Percentiles rank a stretch among this genome's conserved stretches.
Conservation (phyloP, 345 rosid species). For the Kandelia obovata region DNA sequence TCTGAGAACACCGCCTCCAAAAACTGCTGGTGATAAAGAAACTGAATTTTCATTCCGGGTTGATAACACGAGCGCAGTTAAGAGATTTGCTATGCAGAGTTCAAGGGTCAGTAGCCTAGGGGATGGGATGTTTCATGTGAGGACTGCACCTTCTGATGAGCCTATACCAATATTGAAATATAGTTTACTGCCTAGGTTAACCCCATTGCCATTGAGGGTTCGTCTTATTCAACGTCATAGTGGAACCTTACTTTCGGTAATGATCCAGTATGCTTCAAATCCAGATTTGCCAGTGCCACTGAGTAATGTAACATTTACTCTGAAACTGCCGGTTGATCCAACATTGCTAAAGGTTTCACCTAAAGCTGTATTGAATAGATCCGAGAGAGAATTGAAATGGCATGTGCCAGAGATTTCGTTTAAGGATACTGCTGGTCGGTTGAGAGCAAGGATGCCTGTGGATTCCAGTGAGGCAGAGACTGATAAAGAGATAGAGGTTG, state of each 20-base stretch:
- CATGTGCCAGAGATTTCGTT: conserved; percentile 75
- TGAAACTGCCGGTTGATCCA: conserved; percentile 95
- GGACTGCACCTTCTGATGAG: conserved; percentile 85
- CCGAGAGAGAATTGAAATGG: conserved; percentile 91
- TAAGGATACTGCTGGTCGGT: conserved; percentile 61
- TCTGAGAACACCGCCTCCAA: conserved; percentile 74
- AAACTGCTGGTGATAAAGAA: conserved; percentile 68
- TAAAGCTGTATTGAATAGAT: conserved; percentile 78
- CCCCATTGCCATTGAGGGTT: conserved; percentile 87
- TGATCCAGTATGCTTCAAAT: conserved; percentile 90
- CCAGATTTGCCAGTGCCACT: conserved; percentile 73
- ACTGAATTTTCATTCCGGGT: conserved; percentile 89
- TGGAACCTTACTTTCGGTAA: conserved; percentile 90
- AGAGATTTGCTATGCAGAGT: conserved; percentile 75
- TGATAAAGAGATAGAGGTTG: conserved; percentile 69
- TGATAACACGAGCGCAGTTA: conserved; percentile 63
- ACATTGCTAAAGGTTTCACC: conserved; percentile 90
- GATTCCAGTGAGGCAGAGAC: conserved; percentile 58
- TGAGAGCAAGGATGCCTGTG: conserved; percentile 88
- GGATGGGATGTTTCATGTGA: conserved; percentile 83
- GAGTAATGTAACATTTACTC: conserved; percentile 62
- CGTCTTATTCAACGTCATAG: conserved; percentile 76
- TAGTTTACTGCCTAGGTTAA: conserved; percentile 75
- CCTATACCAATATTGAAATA: conserved; percentile 87
- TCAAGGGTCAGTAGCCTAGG: conserved; percentile 79